Evolutionary conservation across 352 stramenopile genomes (phyloP), one percentile per base, ranked within the genome.

Genomic region (Phytopythium kandeliae): DNA sequence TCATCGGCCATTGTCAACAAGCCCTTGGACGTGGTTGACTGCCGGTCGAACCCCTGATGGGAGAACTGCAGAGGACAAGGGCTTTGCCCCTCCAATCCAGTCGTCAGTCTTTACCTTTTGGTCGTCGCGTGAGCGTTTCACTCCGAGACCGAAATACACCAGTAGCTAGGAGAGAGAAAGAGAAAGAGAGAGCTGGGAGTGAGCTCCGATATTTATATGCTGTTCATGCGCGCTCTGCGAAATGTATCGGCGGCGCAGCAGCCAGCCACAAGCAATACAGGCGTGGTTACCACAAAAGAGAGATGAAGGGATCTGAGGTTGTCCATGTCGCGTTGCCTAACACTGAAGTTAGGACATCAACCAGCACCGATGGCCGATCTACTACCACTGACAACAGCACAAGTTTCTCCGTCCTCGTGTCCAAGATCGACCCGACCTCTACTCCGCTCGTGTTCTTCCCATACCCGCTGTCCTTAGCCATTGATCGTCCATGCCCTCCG

Each of bases 391-490:
- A 2, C 2, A 41, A 42, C n/a, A 40, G 13, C 26, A 30, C n/a
- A 16, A 50, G 7, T n/a, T 74, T 74, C 54, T 67, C 63, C 16
- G 67, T 89, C 2, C 59, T 89, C 2, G 74, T 87, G 21, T 86
- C 75, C 6, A 84, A 68, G 37, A 47, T 78, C 2, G 62, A 86
- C 38, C 48, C 51, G 11, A 48, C 53, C 0, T 49, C 55, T 0
- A 55, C 60, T 12, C 58, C 74, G 2, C 60, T 87, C 1, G 30
- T 89, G 19, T 87, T 85, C 59, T 89, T 86, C 38, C 74, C 76
- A 6, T 89, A 87, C 19, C 78, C 78, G 8, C 9, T 54, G 0
- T 69, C 53, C 5, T 33, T 84, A 3, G 58, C 74, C 34, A 54
- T 82, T 2, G 40, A 82, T 17, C 68, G 79, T 2, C 30, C 34